Conservation (phyloP, 352 stramenopile species). For the Globisporangium lucens region DNA sequence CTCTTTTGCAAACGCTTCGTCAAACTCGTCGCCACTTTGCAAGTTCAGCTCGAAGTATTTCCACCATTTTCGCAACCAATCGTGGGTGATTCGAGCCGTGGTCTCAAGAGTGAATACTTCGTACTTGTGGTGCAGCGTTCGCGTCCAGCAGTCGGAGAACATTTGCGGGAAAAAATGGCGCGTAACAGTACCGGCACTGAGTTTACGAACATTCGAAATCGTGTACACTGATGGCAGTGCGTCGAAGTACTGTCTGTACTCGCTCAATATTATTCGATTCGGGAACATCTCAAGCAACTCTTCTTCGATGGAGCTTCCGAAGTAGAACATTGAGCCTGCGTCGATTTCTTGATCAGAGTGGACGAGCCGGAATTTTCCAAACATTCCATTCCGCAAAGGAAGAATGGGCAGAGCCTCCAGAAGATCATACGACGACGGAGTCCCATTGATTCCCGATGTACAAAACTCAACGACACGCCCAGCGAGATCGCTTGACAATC, state of each 20-base stretch:
- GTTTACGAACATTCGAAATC: constrained; percentile 39
- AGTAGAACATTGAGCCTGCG: constrained; percentile 29
- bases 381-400: constrained; percentile 39
- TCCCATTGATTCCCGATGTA: constrained; percentile 17
- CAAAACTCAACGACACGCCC: constrained; percentile 50
- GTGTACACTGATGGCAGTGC: constrained; percentile 36
- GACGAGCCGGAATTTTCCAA: constrained; percentile 32
- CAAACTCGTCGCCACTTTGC: constrained; percentile 23
- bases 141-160: constrained; percentile 31
- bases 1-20: constrained; percentile 24
- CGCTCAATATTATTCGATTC: constrained; percentile 30
- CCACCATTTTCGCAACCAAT: constrained; percentile 57
- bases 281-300: constrained; percentile 44
- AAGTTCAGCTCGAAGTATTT: constrained; percentile 44
- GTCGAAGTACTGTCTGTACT: constrained; percentile 50
- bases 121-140: constrained; percentile 15
- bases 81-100: constrained; percentile 17
- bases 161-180: constrained; percentile 42
- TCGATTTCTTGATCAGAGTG: constrained; percentile 10
- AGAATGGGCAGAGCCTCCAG: constrained; percentile 47
- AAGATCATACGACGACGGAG: constrained; percentile 9
- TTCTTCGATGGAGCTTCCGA: constrained; percentile 45
- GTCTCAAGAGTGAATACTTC: constrained; percentile 29
- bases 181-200: constrained; percentile 31
- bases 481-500: constrained; percentile 25